Conservation (phyloP, 495 filamentous ascomycete species). For the Daldinia caldariorum region DNA sequence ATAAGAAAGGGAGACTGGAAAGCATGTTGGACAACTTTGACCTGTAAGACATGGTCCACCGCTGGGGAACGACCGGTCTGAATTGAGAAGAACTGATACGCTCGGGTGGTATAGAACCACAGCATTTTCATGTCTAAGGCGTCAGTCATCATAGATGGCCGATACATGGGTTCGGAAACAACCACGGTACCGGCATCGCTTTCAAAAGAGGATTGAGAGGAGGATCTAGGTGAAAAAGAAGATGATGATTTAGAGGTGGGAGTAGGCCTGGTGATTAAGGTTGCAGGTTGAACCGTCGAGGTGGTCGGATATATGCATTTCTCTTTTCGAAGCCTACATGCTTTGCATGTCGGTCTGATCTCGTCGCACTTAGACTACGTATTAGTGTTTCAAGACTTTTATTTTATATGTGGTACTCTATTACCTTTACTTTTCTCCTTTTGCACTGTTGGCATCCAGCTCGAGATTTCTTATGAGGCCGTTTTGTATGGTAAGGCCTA, state of each 20-base stretch:
- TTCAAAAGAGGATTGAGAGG: constrained; percentile 23
- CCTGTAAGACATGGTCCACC: constrained; percentile 53
- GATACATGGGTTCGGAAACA: constrained; percentile 52
- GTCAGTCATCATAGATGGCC: constrained; percentile 40
- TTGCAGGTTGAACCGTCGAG: constrained; percentile 12
- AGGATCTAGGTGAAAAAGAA: constrained; percentile 11
- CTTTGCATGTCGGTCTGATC: constrained; percentile 55
- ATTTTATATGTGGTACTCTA: constrained; percentile 40
- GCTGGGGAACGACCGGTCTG: constrained; percentile 41
- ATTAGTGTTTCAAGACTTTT: constrained; percentile 23
- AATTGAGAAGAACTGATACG: constrained; percentile 53
- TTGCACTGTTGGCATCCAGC: constrained; percentile 60
- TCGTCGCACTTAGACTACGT: constrained; percentile 58
- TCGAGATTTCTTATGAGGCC: constrained; percentile 63
- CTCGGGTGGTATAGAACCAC: constrained; percentile 54
- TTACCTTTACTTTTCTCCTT: constrained; percentile 57
- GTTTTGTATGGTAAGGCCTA: constrained; percentile 57
- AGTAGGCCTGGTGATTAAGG: constrained; percentile 27
- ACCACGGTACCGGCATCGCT: constrained; percentile 29
- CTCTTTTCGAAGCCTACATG: constrained; percentile 57
- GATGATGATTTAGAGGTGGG: constrained; percentile 18
- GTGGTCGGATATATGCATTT: constrained; percentile 53
- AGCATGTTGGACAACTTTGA: constrained; percentile 58
- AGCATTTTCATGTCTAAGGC: constrained; percentile 54
- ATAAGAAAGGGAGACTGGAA: constrained; percentile 61